Base-by-base conservation (phyloP, 2,329 filamentous ascomycete species). In the Alternaria sp. region DNA sequence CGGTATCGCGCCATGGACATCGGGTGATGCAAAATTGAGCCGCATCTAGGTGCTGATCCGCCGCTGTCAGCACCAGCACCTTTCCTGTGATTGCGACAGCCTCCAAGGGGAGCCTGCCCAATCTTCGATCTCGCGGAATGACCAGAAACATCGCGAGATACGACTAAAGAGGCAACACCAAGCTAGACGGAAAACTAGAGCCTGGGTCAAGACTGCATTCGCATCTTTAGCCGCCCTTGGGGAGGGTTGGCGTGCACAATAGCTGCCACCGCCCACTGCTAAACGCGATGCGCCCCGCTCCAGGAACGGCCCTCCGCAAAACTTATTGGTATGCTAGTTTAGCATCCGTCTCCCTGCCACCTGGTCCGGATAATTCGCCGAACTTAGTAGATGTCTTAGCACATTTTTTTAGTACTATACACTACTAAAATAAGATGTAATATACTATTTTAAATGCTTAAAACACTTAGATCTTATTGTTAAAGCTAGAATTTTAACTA, bases 81-180 rank as follows among this genome's bases (percentile, higher is more conserved):
- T 70, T 66, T 66, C 70, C 52, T 54, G 57, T 63, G 56, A 55
- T 66, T 73, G 66, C 57, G 23, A 67, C 68, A 43, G 40, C 25
- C 49, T 23, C 5, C 21, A 54, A 30, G 56, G 57, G 45, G 59
- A 30, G 28, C 49, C 10, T 52, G 46, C 54, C 28, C 36, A 25
- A 32, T 12, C 23, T 11, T 43, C 13, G 12, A 57, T 26, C 30
- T 52, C 12, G 19, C 49, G 19, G 17, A 19, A 5, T 36, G 19
- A n/a, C 49, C 23, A 13, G 32, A 15, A 15, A 10, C 28, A 30
- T 15, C 9, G 30, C n/a, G 19, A 52, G 12, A 40, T 40, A 25
- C 45, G 54, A 54, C 60, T 44, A 21, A 23, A 28, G 15, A 32
- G 30, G 19, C 12, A 49, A 26, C 44, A 30, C 13, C 32, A 54